phyloP scores from a whole-genome alignment of 805 yeast genomes.

The Myxozyma kluyveri region DNA sequence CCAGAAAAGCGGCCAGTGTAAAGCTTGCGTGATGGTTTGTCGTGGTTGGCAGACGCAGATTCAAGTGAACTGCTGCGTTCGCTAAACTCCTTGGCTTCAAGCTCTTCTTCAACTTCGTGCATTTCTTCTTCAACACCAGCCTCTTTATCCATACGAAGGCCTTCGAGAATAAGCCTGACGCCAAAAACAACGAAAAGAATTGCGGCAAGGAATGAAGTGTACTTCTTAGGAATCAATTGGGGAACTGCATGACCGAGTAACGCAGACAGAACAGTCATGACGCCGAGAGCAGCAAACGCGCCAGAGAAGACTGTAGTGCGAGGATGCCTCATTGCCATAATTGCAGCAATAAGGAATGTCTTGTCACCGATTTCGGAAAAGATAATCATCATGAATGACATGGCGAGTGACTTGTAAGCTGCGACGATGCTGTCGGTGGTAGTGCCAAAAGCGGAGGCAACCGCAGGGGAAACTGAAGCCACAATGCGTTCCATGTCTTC shows the following conservation, averaged over 20 bases:
- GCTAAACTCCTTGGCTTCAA: slow-evolving; percentile 61
- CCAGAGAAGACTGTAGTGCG: slow-evolving; percentile 82
- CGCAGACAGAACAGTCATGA: slow-evolving; percentile 92
- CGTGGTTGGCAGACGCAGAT: slow-evolving; percentile 43
- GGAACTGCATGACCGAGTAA: slow-evolving; percentile 90
- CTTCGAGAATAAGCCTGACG: slow-evolving; percentile 65
- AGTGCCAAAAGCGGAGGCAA: slow-evolving; percentile 21
- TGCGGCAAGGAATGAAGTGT: slow-evolving; percentile 81
- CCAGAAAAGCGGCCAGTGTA: slow-evolving; percentile 38
- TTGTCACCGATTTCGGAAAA: slow-evolving; percentile 98
- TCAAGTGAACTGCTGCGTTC: slow-evolving; percentile 55
- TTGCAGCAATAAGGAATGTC: slow-evolving; percentile 92
- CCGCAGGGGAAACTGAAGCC: slow-evolving; percentile 20
- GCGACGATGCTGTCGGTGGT: slow-evolving; percentile 13
- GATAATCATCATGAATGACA: slow-evolving; percentile 86
- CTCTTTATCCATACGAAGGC: slow-evolving; percentile 68
- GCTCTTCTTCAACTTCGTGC: slow-evolving; percentile 95
- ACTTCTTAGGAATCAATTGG: slow-evolving; percentile 68
- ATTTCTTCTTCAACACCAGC: slow-evolving; percentile 91
- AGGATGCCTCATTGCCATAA: slow-evolving; percentile 95
- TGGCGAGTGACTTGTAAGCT: slow-evolving; percentile 46
- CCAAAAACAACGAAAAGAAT: slow-evolving; percentile 81
- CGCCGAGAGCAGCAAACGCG: slow-evolving; percentile 75
- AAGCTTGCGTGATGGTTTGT: slow-evolving; percentile 1
- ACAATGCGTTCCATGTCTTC: slow-evolving; percentile 23